Base-by-base conservation (phyloP, 1,284 basidiomycete species). In the Naganishia sp. region DNA sequence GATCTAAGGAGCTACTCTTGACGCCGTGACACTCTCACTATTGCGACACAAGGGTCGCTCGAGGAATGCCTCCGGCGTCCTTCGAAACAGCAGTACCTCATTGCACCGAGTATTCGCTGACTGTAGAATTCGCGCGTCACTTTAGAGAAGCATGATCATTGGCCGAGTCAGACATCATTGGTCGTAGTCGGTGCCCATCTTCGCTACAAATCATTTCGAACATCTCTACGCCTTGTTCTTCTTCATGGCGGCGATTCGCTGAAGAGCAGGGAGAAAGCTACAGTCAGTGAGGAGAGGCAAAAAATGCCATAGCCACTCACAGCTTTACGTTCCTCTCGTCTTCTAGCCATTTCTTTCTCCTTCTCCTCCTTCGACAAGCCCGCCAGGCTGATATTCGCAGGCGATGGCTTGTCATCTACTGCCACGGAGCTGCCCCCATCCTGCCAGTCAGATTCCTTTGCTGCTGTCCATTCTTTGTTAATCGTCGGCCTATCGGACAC, bases 341-440 rank as follows among this genome's bases (percentile, higher is more conserved):
- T 82, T 68, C 90, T 83, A 15, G 89, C 89, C 87, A 94, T 90
- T 81, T 95, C 92, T 31, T 85, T 86, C 0, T 90, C 90, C 78
- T 89, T 93, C 70, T 93, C 92, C 77, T 94, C 92, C 75, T 92
- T 94, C 43, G 85, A 84, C 83, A 92, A 82, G 7, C 72, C 71
- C 5, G 74, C 75, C 60, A 81, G 67, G 67, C 71, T 79, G 6
- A 75, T 72, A 23, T 69, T 61, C 25, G 42, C 56, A 5, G 73
- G 50, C 23, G 78, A 76, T 11, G 75, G 67, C 23, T 71, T 65
- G 4, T 73, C 68, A 6, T 73, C 70, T 17, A 73, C 64, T 3
- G 68, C 28, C n/a, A 66, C 57, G 35, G 51, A 71, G 32, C 52
- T 69, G 11, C 71, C 71, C 41, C 69, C 71, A 31, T 74, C 70